A percentile compares a stretch with the other conserved stretches of the same genome.
phyloP scores from a whole-genome alignment of 106 monocot genomes.

The Platanthera zijinensis region DNA sequence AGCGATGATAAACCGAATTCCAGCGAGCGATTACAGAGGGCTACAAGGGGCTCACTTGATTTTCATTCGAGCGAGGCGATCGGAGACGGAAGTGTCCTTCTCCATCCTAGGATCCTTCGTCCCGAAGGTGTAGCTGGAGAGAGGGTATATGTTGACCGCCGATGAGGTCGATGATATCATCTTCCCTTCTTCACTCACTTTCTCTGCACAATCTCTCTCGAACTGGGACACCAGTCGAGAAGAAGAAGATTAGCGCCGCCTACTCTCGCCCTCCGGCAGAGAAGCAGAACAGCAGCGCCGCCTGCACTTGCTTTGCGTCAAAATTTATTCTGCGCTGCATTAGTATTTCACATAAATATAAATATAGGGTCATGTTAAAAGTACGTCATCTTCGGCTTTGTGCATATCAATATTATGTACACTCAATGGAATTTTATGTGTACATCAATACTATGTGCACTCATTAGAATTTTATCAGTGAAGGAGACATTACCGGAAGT shows the following conservation, averaged over 20 bases:
- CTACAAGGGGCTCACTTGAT: conserved; percentile 49
- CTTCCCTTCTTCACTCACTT: not conserved
- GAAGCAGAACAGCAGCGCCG: too few relatives aligned
- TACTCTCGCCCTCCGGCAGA: too few relatives aligned
- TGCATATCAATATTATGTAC: too few relatives aligned
- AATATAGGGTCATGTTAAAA: too few relatives aligned
- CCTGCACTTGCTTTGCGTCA: too few relatives aligned
- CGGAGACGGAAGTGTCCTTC: conserved; percentile 99
- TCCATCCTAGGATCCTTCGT: conserved; percentile 97
- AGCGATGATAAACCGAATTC: not conserved
- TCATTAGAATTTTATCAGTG: too few relatives aligned
- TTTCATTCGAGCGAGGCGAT: conserved; percentile 96
- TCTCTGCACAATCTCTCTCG: not conserved
- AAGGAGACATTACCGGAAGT: too few relatives aligned
- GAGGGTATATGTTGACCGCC: conserved; percentile 74
- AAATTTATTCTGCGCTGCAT: too few relatives aligned
- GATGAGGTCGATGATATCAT: conserved; percentile 10
- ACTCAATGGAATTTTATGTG: too few relatives aligned
- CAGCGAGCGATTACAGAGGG: not conserved
- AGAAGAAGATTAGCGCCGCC: not conserved
- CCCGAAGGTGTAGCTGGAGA: conserved; percentile 90
- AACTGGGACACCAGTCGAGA: not conserved
- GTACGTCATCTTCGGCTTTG: too few relatives aligned
- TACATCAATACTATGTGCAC: too few relatives aligned
- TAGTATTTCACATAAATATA: too few relatives aligned